Evolutionary conservation across 148 eudicot genomes (phyloP).

Genomic region (Vaccinium myrtillus): DNA sequence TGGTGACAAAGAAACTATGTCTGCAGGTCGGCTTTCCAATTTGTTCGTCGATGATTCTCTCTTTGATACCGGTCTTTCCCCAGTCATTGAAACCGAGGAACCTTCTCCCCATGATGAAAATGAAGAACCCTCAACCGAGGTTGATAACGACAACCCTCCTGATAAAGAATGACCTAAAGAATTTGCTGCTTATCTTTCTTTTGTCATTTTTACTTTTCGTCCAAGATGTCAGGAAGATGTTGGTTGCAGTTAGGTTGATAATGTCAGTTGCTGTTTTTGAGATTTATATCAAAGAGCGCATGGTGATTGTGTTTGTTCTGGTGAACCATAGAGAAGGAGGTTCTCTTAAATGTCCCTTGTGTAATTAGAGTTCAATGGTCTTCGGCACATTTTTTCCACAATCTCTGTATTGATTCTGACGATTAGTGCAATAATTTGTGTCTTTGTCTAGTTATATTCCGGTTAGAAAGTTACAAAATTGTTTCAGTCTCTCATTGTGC

Average conservation of each 20-base stretch:
- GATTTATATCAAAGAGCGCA: too few relatives aligned
- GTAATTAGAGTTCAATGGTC: neutral
- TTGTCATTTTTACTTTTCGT: neutral
- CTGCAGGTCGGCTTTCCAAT: slow-evolving; percentile 13
- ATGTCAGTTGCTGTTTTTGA: too few relatives aligned
- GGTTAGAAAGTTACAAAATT: neutral
- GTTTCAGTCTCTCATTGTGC: neutral
- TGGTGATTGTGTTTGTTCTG: too few relatives aligned
- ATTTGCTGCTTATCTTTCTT: neutral
- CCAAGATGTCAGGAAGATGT: neutral
- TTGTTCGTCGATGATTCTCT: slow-evolving; percentile 23
- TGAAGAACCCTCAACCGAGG: neutral
- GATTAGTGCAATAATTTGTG: neutral
- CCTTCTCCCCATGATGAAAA: slow-evolving; percentile 2
- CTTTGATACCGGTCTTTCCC: slow-evolving; percentile 15
- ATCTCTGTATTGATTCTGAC: neutral
- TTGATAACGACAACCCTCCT: neutral
- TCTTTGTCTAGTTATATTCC: neutral
- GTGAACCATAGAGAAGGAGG: too few relatives aligned
- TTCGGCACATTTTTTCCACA: neutral
- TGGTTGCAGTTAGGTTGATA: slow-evolving; percentile 11
- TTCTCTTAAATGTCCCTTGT: too few relatives aligned
- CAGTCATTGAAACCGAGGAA: slow-evolving; percentile 18
- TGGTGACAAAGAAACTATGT: slow-evolving; percentile 18
- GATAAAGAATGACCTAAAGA: slow-evolving; percentile 5